A percentile compares a stretch with the other conserved stretches of the same genome.
Conservation (phyloP, 495 filamentous ascomycete species). For the Aspergillus nidulans region DNA sequence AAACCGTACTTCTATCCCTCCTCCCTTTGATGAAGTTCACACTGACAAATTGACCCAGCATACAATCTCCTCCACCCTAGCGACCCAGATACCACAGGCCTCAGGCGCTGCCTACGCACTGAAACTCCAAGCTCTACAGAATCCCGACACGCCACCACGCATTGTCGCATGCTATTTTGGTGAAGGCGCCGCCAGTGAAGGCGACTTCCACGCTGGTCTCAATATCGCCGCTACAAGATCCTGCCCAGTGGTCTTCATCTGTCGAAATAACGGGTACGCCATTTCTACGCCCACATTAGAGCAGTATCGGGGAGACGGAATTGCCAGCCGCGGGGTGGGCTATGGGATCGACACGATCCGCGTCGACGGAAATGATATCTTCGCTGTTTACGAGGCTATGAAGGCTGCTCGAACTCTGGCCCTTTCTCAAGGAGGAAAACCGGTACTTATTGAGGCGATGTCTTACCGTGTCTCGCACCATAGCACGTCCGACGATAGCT, state of each 20-base stretch:
- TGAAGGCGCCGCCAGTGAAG: slow-evolving; percentile 95
- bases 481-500: slow-evolving; percentile 95
- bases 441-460: slow-evolving; percentile 93
- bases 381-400: slow-evolving; percentile 84
- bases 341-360: slow-evolving; percentile 97
- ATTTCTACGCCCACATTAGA: slow-evolving; percentile 93
- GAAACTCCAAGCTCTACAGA: slow-evolving; percentile 74
- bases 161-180: slow-evolving; percentile 91
- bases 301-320: slow-evolving; percentile 95
- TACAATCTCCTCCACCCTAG: slow-evolving; percentile 88
- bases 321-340: slow-evolving; percentile 88
- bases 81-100: slow-evolving; percentile 94
- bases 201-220: slow-evolving; percentile 94
- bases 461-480: slow-evolving; percentile 96
- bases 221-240: slow-evolving; percentile 94
- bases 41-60: slow-evolving; percentile 51
- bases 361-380: slow-evolving; percentile 96
- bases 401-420: slow-evolving; percentile 73
- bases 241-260: slow-evolving; percentile 90
- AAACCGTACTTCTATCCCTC: slow-evolving; percentile 55
- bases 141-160: slow-evolving; percentile 60
- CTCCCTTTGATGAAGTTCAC: not conserved
- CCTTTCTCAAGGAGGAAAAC: slow-evolving; percentile 69
- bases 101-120: slow-evolving; percentile 90
- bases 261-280: slow-evolving; percentile 95